Evolutionary conservation across 2,329 filamentous ascomycete species (phyloP), one percentile per base, ranked within the genome.

Genomic region (Cercospora janseana): DNA sequence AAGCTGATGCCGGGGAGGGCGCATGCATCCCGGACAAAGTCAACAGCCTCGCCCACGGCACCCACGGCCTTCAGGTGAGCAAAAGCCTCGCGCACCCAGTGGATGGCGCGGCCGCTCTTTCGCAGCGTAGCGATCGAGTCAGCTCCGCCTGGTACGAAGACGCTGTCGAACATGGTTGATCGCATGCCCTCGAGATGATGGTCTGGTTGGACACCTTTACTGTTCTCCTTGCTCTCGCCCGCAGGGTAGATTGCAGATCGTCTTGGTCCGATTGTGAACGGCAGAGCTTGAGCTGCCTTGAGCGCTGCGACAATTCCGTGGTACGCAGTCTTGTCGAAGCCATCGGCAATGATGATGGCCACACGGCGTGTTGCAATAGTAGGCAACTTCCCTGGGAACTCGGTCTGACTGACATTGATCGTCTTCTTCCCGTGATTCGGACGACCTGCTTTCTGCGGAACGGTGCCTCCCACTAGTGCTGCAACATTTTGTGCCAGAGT

Each of bases 161-260:
- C 64, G 0, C 86, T 83, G 64, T 93, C 88, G 56, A 92, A 92
- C 76, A 93, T 82, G 27, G 85, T 88, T 21, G 83, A 88, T 12
- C 88, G 80, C 78, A 86, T 83, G 0, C 86, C 88, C 59, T 91
- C 85, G 42, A 92, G 80, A 64, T 91, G 86, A 64, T 93, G 87
- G 59, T 90, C 85, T 0, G 88, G 83, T 18, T 79, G 70, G 0
- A 87, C 70, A 4, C 81, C 81, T 48, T 77, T 77, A 29, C 74
- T 70, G 2, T 69, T 66, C 1, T 70, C 72, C 40, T 76, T 76
- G 56, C 80, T 75, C 52, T 79, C 79, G 6, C 79, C 80, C 0
- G 77, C 79, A 5, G 85, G 79, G 46, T 75, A 83, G 52, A 92
- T 80, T 24, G 81, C 76, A 29, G 80, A 82, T 5, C 88, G 79